Conservation (phyloP, 108 stramenopile species). For the Skeletonema costatum region DNA sequence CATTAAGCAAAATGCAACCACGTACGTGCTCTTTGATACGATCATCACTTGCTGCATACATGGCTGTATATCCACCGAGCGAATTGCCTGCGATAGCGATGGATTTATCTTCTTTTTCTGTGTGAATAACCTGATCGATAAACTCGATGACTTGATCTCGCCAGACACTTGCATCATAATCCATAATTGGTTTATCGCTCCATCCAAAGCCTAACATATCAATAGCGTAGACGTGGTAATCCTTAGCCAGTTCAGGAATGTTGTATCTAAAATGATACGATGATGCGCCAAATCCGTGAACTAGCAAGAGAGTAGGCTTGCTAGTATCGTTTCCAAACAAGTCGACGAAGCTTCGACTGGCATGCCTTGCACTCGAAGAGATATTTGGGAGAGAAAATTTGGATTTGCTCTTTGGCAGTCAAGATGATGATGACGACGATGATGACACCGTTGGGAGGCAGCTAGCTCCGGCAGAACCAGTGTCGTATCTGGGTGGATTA, state of each 20-base stretch:
- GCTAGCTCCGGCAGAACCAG: constrained; percentile 51
- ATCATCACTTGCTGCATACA: constrained; percentile 60
- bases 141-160: constrained; percentile 61
- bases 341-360: constrained; percentile 49
- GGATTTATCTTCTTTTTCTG: not conserved
- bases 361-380: constrained; percentile 70
- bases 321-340: constrained; percentile 22
- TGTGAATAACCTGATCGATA: constrained; percentile 46
- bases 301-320: constrained; percentile 39
- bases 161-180: constrained; percentile 75
- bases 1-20: constrained; percentile 62
- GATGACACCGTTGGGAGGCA: constrained; percentile 43
- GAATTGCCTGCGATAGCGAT: constrained; percentile 72
- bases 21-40: constrained; percentile 47
- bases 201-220: constrained; percentile 82
- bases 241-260: constrained; percentile 37
- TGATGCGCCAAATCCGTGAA: constrained; percentile 81
- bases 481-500: constrained; percentile 74
- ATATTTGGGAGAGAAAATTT: constrained; percentile 52
- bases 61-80: constrained; percentile 76
- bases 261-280: constrained; percentile 69
- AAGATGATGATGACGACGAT: constrained; percentile 15
- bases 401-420: constrained; percentile 29
- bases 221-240: constrained; percentile 49
- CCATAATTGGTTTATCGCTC: constrained; percentile 73